phyloP scores from a whole-genome alignment of 352 stramenopile genomes.

The Thraustochytrium striatum region DNA sequence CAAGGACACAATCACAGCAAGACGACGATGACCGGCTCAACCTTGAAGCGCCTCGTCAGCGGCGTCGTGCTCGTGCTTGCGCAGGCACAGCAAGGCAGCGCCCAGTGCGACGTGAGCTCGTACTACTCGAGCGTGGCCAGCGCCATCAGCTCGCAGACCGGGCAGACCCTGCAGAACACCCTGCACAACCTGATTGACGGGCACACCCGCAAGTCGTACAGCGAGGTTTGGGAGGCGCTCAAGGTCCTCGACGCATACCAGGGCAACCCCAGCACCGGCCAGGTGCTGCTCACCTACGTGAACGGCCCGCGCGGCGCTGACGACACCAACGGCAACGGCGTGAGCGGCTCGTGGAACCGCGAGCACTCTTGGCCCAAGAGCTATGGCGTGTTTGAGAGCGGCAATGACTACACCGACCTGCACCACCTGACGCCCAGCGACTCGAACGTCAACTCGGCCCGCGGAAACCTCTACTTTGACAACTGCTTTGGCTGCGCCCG shows the following conservation, averaged over 20 bases:
- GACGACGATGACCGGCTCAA: no score
- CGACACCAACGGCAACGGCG: neutral
- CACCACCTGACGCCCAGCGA: neutral
- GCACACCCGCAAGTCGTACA: slow-evolving; percentile 9
- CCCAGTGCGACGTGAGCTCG: neutral
- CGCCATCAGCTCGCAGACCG: neutral
- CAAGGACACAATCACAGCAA: no score
- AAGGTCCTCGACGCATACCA: slow-evolving; percentile 12
- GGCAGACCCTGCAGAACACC: neutral
- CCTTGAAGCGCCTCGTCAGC: no score
- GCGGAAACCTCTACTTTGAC: slow-evolving; percentile 20
- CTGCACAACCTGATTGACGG: slow-evolving; percentile 28
- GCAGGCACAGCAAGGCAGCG: neutral
- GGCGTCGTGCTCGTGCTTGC: neutral
- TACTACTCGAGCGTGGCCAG: neutral
- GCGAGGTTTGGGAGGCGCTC: neutral
- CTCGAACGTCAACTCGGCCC: slow-evolving; percentile 12
- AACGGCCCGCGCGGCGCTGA: neutral
- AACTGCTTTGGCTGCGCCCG: neutral
- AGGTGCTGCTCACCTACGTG: neutral
- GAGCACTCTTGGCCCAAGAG: slow-evolving; percentile 4
- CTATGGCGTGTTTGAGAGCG: neutral
- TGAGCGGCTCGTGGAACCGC: neutral
- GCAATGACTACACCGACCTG: neutral
- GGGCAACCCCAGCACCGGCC: neutral